Conservation (phyloP, 2,329 filamentous ascomycete species). For the Scolecobasidium constrictum region DNA sequence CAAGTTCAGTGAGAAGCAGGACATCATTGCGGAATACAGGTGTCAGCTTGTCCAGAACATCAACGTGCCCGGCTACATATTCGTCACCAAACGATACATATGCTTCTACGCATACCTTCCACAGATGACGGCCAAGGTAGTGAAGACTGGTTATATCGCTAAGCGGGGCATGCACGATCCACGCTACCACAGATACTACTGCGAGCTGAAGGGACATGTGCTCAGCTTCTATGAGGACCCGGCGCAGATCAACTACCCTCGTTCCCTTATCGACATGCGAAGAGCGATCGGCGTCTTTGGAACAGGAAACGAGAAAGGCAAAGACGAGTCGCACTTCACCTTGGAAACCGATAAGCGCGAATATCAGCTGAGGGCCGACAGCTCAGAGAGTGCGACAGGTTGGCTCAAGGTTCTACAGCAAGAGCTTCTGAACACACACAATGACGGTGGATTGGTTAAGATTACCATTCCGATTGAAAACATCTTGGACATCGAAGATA, state of each 20-base stretch:
- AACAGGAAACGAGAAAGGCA: conserved; percentile 58
- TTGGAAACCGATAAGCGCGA: conserved; percentile 73
- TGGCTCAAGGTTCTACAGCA: conserved; percentile 93
- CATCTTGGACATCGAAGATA: conserved; percentile 86
- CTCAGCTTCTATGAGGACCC: conserved; percentile 80
- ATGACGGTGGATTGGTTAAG: conserved; percentile 94
- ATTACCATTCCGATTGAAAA: conserved; percentile 84
- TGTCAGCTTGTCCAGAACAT: conserved; percentile 91
- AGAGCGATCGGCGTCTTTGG: conserved; percentile 83
- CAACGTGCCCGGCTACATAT: conserved; percentile 87
- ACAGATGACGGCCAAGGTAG: conserved; percentile 63
- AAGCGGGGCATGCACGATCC: conserved; percentile 85
- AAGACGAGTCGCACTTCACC: conserved; percentile 66
- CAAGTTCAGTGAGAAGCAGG: conserved; percentile 68
- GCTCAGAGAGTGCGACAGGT: conserved; percentile 76
- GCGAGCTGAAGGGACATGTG: conserved; percentile 82
- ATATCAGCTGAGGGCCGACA: conserved; percentile 85
- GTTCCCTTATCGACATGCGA: conserved; percentile 82
- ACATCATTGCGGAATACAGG: conserved; percentile 85
- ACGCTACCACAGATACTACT: conserved; percentile 86
- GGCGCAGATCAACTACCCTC: conserved; percentile 80
- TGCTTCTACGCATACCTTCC: conserved; percentile 98
- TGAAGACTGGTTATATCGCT: conserved; percentile 78
- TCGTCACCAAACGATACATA: conserved; percentile 84
- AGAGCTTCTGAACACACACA: conserved; percentile 90